phyloP scores from a whole-genome alignment of 768 basidiomycete species.

The Russula foetens region DNA sequence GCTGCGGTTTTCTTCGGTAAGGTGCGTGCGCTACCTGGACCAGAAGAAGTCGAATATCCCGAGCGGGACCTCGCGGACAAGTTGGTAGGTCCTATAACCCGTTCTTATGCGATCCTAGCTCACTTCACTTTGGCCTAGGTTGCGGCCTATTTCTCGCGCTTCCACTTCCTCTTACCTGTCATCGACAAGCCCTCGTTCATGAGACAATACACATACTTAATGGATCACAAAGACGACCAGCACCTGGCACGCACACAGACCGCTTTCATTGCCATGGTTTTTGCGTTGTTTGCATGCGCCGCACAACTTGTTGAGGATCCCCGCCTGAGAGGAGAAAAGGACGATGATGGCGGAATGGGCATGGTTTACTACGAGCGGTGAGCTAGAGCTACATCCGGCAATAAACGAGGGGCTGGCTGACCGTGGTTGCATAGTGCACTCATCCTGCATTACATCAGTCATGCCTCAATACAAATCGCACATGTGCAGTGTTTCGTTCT shows the following conservation, averaged over 20 bases:
- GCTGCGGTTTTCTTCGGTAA: constrained; percentile 84
- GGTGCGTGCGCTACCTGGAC: constrained; percentile 68
- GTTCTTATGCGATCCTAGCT: constrained; percentile 3
- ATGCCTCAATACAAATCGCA: constrained; percentile 72
- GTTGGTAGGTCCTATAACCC: constrained; percentile 43
- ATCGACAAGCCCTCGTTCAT: constrained; percentile 83
- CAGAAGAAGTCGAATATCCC: constrained; percentile 85
- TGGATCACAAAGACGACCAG: constrained; percentile 57
- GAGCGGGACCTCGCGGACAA: constrained; percentile 81
- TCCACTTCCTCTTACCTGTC: constrained; percentile 85
- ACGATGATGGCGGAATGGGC: constrained; percentile 78
- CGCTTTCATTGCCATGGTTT: constrained; percentile 73
- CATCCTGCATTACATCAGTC: constrained; percentile 87
- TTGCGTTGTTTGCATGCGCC: constrained; percentile 86
- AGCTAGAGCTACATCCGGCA: constrained; percentile 23
- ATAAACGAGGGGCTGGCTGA: background rate
- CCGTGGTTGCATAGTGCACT: constrained; percentile 51
- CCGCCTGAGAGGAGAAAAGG: constrained; percentile 49
- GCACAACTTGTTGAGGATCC: constrained; percentile 72
- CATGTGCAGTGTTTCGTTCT: constrained; percentile 90
- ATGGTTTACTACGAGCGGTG: constrained; percentile 88
- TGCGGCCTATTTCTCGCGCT: constrained; percentile 77
- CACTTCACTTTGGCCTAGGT: constrained; percentile 42
- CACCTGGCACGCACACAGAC: constrained; percentile 50
- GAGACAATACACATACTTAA: constrained; percentile 58